Conservation (phyloP, 1,284 basidiomycete genomes). For the Phylloboletellus chloephorus region DNA sequence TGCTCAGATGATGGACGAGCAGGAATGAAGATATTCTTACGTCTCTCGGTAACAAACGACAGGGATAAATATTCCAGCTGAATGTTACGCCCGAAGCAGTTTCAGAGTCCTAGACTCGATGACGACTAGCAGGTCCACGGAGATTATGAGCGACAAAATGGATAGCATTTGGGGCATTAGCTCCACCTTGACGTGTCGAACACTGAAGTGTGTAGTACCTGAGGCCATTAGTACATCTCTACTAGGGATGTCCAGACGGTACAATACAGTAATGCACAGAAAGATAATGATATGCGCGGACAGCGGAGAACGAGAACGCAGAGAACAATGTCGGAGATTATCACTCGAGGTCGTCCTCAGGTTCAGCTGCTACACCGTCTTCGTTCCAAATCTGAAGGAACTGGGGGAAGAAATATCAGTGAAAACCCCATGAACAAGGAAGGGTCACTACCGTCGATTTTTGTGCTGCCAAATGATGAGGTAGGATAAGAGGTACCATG, state of each 20-base stretch:
- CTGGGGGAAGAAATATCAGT: slow-evolving; percentile 34
- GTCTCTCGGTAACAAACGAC: too few relatives aligned
- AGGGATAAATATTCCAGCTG: too few relatives aligned
- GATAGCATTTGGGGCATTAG: too few relatives aligned
- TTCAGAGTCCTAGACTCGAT: too few relatives aligned
- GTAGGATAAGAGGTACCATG: slow-evolving; percentile 49
- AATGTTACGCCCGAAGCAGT: too few relatives aligned
- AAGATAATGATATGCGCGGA: slow-evolving; percentile 26
- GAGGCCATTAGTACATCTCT: slow-evolving; percentile 13
- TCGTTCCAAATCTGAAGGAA: slow-evolving; percentile 78
- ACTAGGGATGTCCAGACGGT: slow-evolving; percentile 14
- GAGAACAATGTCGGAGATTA: background rate
- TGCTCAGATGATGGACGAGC: too few relatives aligned
- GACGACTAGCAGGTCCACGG: too few relatives aligned
- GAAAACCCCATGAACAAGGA: background rate
- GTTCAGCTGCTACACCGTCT: slow-evolving; percentile 70
- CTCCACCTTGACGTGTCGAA: background rate
- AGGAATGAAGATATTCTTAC: too few relatives aligned
- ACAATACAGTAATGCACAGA: slow-evolving; percentile 26
- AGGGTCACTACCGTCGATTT: slow-evolving; percentile 43
- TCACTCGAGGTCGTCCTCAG: slow-evolving; percentile 44
- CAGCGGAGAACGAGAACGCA: slow-evolving; percentile 2
- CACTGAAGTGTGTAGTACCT: background rate
- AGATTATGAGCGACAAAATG: too few relatives aligned
- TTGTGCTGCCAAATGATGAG: slow-evolving; percentile 54